Percentiles rank a stretch among this genome's conserved stretches.
Evolutionary conservation across 169 alveolate species (phyloP).

Genomic region (Plasmodium yoelii): DNA sequence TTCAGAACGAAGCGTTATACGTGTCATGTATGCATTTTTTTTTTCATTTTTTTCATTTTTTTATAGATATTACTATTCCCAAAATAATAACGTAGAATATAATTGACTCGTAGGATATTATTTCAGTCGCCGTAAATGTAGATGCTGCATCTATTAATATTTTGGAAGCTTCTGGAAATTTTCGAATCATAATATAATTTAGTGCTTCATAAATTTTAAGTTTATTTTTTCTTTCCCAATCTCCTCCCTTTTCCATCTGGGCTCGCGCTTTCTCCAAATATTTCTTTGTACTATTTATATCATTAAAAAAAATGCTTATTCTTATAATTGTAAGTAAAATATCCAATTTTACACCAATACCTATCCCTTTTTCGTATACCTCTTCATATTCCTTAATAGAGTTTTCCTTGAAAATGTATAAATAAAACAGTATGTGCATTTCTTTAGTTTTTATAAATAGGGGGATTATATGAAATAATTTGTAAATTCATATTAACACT

Average conservation of each 20-base stretch:
- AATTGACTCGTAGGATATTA: constrained; percentile 92
- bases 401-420: constrained; percentile 73
- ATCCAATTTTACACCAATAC: constrained; percentile 86
- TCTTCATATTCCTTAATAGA: constrained; percentile 86
- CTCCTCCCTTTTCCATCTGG: constrained; percentile 96
- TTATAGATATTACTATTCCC: constrained; percentile 81
- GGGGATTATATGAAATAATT: background rate
- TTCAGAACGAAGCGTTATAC: too few relatives aligned
- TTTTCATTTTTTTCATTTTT: background rate
- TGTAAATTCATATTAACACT: too few relatives aligned
- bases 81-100: constrained; percentile 93
- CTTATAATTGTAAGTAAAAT: constrained; percentile 83
- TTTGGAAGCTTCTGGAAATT: constrained; percentile 92
- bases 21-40: background rate
- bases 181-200: constrained; percentile 87
- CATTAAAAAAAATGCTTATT: constrained; percentile 82
- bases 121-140: constrained; percentile 96
- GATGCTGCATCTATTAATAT: constrained; percentile 91
- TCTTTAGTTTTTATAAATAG: background rate
- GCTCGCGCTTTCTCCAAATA: constrained; percentile 81
- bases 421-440: background rate
- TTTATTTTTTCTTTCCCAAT: constrained; percentile 98
- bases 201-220: constrained; percentile 95
- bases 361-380: constrained; percentile 87
- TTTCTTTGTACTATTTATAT: constrained; percentile 78